Conservation (phyloP, 352 stramenopile species). For the Pythium brassicae region DNA sequence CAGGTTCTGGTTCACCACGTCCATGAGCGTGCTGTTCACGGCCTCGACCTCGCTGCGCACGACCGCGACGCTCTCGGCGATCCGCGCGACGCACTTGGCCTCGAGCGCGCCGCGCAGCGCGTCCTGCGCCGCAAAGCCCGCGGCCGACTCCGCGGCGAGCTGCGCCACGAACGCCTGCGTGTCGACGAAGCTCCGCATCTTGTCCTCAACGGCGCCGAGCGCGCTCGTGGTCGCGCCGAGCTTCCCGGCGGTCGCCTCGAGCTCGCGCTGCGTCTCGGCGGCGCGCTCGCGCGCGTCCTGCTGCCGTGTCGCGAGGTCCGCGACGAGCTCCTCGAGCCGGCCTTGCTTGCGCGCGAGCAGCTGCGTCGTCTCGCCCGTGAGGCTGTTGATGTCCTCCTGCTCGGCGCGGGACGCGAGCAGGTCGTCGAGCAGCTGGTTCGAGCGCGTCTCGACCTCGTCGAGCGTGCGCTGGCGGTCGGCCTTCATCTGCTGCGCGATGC, state of each 20-base stretch:
- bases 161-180: conserved; percentile 44
- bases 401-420: conserved; percentile 50
- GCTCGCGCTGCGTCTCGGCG: conserved; percentile 35
- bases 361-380: conserved; percentile 62
- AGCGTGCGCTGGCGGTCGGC: conserved; percentile 47
- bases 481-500: conserved; percentile 75
- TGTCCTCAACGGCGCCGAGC: conserved; percentile 44
- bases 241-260: conserved; percentile 54
- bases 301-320: conserved; percentile 50
- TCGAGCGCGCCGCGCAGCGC: conserved; percentile 49
- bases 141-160: conserved; percentile 37
- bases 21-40: conserved; percentile 45
- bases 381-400: conserved; percentile 85
- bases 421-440: conserved; percentile 68
- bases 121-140: conserved; percentile 31
- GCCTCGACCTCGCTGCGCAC: conserved; percentile 45
- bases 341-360: conserved; percentile 44
- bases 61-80: conserved; percentile 43
- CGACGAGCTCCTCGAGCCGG: conserved; percentile 48
- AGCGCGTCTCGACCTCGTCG: conserved; percentile 50
- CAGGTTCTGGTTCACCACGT: conserved; percentile 52
- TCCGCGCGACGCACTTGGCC: conserved; percentile 42
- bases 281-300: conserved; percentile 27
- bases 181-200: conserved; percentile 49
- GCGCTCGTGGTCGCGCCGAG: conserved; percentile 33